Evolutionary conservation across 2,329 filamentous ascomycete species (phyloP), one percentile per base, ranked within the genome.

Genomic region (Talaromyces sp.): DNA sequence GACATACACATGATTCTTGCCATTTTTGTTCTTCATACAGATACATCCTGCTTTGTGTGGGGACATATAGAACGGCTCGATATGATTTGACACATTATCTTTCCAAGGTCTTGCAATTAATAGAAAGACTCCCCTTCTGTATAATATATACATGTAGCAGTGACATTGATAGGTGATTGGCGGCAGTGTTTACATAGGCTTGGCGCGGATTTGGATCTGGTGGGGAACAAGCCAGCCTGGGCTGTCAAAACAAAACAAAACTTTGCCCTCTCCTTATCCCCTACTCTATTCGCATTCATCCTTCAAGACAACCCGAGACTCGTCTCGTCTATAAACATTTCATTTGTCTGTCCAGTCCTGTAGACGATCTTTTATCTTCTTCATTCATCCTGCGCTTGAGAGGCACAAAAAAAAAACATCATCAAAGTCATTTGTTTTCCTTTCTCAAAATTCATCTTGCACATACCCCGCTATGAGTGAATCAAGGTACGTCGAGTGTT

Each of bases 381-480:
- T 54, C 31, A 14, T 54, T 23, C 14, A 21, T 8, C 8, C 16
- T 37, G n/a, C 18, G 11, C n/a, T 35, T 14, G 11, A n/a, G n/a
- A n/a, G n/a, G n/a, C n/a, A n/a, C 48, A 39, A 31, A 18, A 35
- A 35, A 33, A 50, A 48, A 11, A 14, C 21, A 42, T 21, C 6
- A 5, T n/a, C 50, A 21, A 18, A 42, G 35, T 18, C 37, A 50
- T 42, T 42, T 42, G 54, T 57, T 25, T 57, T 40, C 21, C 18
- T 56, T 55, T 60, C 56, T 52, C 63, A 52, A 57, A 35, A 63
- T 35, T 31, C 44, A 54, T 55, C 44, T 40, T 62, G 40, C 60
- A 59, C 64, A 60, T 73, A 73, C 74, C 73, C 75, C 77, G 80
- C 76, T 70, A 88, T 88, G 85, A 83, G 84, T 76, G 85, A 87